Conservation (phyloP, 768 basidiomycete species). For the Hypsizygus marmoreus region DNA sequence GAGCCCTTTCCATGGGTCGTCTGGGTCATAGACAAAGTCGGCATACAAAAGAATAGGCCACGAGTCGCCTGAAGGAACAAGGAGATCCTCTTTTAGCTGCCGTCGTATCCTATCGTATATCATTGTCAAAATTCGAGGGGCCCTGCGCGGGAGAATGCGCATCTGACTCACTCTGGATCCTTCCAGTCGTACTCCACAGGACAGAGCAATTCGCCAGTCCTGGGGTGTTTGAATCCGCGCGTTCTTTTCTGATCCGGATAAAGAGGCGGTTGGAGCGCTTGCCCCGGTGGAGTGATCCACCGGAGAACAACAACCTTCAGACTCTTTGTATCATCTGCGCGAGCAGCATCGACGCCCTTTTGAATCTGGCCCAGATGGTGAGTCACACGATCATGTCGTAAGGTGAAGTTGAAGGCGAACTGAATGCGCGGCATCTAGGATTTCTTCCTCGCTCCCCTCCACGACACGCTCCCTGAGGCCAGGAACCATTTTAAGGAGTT, state of each 20-base stretch:
- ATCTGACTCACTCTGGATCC: background rate
- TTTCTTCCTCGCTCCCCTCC: slow-evolving; percentile 1
- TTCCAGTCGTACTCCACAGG: background rate
- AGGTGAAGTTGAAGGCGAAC: background rate
- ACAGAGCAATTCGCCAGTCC: slow-evolving; percentile 1
- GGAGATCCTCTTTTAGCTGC: too few species aligned
- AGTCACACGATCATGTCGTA: too few species aligned
- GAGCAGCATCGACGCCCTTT: background rate
- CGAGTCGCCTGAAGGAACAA: too few species aligned
- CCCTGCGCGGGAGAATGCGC: too few species aligned
- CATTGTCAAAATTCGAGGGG: too few species aligned
- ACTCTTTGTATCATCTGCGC: slow-evolving; percentile 1
- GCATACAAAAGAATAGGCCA: slow-evolving; percentile 21
- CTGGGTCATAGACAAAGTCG: slow-evolving; percentile 17
- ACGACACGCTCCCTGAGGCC: slow-evolving; percentile 5
- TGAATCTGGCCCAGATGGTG: background rate
- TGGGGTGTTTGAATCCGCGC: background rate
- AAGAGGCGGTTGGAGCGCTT: background rate
- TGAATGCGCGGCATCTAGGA: background rate
- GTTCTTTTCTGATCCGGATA: background rate
- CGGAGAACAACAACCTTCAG: background rate
- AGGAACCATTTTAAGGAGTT: slow-evolving; percentile 11
- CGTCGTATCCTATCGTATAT: too few species aligned
- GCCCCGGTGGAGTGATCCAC: background rate
- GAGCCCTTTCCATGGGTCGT: slow-evolving; percentile 29